phyloP scores from a whole-genome alignment of 2,329 filamentous ascomycete species.

The Rhynchosporium secalis region DNA sequence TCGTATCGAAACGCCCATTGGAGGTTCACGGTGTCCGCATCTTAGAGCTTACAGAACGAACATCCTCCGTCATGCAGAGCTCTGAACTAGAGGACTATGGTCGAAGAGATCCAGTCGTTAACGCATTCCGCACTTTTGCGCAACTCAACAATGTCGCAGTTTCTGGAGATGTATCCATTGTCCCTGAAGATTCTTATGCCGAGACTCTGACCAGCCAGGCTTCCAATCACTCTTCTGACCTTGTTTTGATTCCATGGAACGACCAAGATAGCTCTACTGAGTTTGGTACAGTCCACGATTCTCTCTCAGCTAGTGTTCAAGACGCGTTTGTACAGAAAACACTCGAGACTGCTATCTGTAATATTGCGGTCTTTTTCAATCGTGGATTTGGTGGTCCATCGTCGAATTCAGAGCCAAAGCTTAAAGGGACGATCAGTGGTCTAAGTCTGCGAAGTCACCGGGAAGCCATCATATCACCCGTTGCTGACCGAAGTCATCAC shows the following conservation, averaged over 20 bases:
- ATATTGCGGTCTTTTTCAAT: slow-evolving; percentile 79
- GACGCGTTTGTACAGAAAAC: slow-evolving; percentile 71
- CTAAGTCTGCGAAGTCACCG: slow-evolving; percentile 58
- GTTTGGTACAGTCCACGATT: slow-evolving; percentile 49
- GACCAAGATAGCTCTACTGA: slow-evolving; percentile 75
- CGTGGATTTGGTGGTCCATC: slow-evolving; percentile 59
- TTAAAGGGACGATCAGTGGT: slow-evolving; percentile 51
- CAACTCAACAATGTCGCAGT: slow-evolving; percentile 81
- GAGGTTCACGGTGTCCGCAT: slow-evolving; percentile 74
- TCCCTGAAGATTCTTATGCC: slow-evolving; percentile 75
- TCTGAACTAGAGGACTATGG: slow-evolving; percentile 76
- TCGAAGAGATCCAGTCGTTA: slow-evolving; percentile 79
- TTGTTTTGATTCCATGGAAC: slow-evolving; percentile 87
- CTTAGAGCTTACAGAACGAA: slow-evolving; percentile 84
- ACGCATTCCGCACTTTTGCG: slow-evolving; percentile 86
- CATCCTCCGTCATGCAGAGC: slow-evolving; percentile 93
- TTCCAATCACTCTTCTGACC: slow-evolving; percentile 67
- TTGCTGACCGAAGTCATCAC: slow-evolving; percentile 72
- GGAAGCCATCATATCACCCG: slow-evolving; percentile 58
- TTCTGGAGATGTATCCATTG: slow-evolving; percentile 77
- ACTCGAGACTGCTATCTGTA: slow-evolving; percentile 63
- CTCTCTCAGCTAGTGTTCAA: slow-evolving; percentile 64
- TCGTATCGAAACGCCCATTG: slow-evolving; percentile 28
- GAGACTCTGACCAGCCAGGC: slow-evolving; percentile 73
- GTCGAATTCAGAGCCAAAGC: slow-evolving; percentile 43